Conservation (phyloP, 768 basidiomycete genomes). For the Boletus rex-veris region DNA sequence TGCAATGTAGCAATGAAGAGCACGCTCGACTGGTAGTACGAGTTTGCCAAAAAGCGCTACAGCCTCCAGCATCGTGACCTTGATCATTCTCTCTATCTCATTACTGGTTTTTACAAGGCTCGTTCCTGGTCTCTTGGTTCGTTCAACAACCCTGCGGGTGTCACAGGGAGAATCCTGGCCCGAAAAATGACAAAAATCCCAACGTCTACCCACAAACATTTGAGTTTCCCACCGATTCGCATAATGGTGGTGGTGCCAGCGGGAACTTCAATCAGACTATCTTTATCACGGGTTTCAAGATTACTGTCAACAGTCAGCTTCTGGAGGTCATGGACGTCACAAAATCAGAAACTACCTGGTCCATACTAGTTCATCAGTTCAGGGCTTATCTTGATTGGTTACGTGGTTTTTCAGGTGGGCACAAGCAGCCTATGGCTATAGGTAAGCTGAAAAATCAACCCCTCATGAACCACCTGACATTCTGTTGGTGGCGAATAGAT, state of each 20-base stretch:
- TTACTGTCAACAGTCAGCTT: not conserved
- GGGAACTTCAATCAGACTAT: not conserved
- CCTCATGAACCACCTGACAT: not conserved
- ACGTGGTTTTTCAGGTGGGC: not conserved
- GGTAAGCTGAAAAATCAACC: not conserved
- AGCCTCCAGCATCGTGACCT: not conserved
- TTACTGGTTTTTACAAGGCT: constrained; percentile 1
- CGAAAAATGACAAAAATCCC: not conserved
- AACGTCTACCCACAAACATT: not conserved
- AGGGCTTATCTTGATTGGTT: not conserved
- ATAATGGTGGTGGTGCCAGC: not conserved
- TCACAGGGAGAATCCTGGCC: not conserved
- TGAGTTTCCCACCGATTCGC: not conserved
- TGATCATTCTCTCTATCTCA: not conserved
- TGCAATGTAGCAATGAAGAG: not conserved
- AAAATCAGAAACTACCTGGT: not conserved
- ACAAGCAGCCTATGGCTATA: not conserved
- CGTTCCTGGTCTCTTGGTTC: not conserved
- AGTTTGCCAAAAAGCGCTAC: not conserved
- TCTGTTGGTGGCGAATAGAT: not conserved
- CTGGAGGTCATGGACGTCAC: not conserved
- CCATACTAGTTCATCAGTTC: not conserved
- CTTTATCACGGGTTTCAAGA: not conserved
- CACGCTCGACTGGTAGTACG: not conserved
- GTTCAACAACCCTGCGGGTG: not conserved